Evolutionary conservation across 192 early-diverging fungal genomes (phyloP).

Genomic region (Paraglomus occultum): DNA sequence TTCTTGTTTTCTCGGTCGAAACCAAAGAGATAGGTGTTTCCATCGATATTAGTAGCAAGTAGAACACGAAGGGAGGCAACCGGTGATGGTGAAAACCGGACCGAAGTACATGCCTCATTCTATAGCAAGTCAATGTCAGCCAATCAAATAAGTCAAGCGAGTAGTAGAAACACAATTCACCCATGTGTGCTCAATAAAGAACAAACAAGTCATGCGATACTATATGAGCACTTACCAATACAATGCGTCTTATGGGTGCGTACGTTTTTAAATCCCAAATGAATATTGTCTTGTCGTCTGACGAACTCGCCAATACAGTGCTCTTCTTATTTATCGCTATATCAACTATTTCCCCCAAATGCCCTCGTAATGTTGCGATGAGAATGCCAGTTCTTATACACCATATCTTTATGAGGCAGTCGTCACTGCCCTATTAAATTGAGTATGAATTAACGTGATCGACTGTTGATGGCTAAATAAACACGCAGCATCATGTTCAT

Average conservation of each 20-base stretch:
- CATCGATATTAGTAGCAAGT: slow-evolving; percentile 70
- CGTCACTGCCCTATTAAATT: slow-evolving; percentile 68
- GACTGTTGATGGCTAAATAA: not conserved
- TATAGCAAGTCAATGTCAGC: slow-evolving; percentile 12
- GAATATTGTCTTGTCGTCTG: slow-evolving; percentile 70
- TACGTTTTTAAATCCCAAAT: slow-evolving; percentile 76
- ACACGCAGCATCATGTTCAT: not conserved
- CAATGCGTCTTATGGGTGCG: slow-evolving; percentile 64
- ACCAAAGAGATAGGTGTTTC: slow-evolving; percentile 68
- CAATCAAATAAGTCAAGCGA: not conserved
- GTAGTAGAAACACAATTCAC: slow-evolving; percentile 31
- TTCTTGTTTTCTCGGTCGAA: slow-evolving; percentile 61
- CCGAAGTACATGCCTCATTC: slow-evolving; percentile 58
- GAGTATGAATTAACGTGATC: not conserved
- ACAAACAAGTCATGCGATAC: too few relatives aligned
- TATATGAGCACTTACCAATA: slow-evolving; percentile 36
- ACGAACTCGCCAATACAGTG: slow-evolving; percentile 74
- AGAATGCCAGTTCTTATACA: slow-evolving; percentile 74
- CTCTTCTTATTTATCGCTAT: slow-evolving; percentile 76
- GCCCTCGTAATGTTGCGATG: slow-evolving; percentile 80
- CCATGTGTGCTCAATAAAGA: slow-evolving; percentile 5
- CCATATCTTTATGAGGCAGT: slow-evolving; percentile 85
- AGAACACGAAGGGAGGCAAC: slow-evolving; percentile 63
- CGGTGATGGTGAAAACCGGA: slow-evolving; percentile 78
- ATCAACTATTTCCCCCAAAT: slow-evolving; percentile 71